Base-by-base conservation (phyloP, 1,284 basidiomycete genomes). In the Mycena citricolor region DNA sequence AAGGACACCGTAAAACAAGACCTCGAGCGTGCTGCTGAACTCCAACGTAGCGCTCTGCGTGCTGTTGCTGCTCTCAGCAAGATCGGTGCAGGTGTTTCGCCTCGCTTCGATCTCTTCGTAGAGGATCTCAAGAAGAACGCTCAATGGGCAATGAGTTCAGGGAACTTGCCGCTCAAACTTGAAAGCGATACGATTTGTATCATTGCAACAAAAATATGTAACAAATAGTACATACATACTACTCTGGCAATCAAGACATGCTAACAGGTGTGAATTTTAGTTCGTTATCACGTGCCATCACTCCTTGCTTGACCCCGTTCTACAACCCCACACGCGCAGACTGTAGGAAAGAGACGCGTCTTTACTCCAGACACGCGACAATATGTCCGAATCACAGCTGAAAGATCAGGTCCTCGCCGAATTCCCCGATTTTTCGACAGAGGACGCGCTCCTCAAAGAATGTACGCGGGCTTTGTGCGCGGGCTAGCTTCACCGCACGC, bases 1-100 rank as follows among this genome's bases (percentile, higher is more conserved):
- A 94, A 94, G 66, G 91, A 94, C 62, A 94, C 92, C 0, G 94
- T 98, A 49, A 97, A 97, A 69, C 95, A 98, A 67, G 95, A 99
- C 57, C 68, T 97, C 37, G 95, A 99, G 68, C 83, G 94, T 24
- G 89, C 92, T 2, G 87, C 87, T 19, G 94, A 97, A 66, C 73
- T 97, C 56, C 92, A 97, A 68, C 73, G 89, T 47, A 91, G 90
- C 58, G 88, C 91, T 8, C 73, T 95, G 54, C 74, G 94, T 25
- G 91, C 92, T 4, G 79, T 92, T 30, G 86, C 85, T 17, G 90
- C 90, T n/a, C 70, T 97, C 44, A 86, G 83, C 65, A 87, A 82
- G 65, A 77, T 86, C 33, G 73, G 74, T 12, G 64, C 77, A 11
- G 80, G 81, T 2, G 76, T 79, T 20, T 81, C 81, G 26, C 80